Evolutionary conservation across 352 stramenopile genomes (phyloP).

Genomic region (Globisporangium takayamanum): DNA sequence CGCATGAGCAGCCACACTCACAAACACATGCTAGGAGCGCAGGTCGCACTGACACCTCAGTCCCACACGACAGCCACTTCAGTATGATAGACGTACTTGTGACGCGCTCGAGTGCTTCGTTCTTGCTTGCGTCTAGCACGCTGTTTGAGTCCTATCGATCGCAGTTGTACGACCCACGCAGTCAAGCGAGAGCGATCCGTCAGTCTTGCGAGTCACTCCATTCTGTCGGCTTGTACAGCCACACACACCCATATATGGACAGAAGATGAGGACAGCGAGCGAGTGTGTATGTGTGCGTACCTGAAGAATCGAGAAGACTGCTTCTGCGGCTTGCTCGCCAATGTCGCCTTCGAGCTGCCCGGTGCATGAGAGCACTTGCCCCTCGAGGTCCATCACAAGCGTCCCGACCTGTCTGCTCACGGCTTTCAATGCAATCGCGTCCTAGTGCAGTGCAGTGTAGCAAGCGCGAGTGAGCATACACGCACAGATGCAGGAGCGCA

Average conservation of each 20-base stretch:
- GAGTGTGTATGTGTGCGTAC: slow-evolving; percentile 9
- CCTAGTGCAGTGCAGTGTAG: slow-evolving; percentile 17
- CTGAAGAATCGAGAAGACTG: slow-evolving; percentile 62
- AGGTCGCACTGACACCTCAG: neutral
- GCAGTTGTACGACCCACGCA: neutral
- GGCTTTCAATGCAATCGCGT: slow-evolving; percentile 38
- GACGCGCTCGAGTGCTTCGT: slow-evolving; percentile 58
- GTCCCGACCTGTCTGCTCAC: slow-evolving; percentile 55
- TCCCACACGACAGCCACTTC: neutral
- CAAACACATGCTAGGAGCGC: neutral
- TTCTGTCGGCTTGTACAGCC: neutral
- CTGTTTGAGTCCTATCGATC: slow-evolving; percentile 38
- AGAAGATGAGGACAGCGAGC: neutral
- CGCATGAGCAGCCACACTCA: neutral
- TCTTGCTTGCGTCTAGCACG: slow-evolving; percentile 43
- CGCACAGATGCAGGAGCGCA: neutral
- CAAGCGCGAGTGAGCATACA: neutral
- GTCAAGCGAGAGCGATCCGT: neutral
- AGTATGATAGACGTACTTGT: slow-evolving; percentile 29
- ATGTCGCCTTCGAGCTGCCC: slow-evolving; percentile 45
- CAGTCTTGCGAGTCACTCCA: neutral
- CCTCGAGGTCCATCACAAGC: slow-evolving; percentile 50
- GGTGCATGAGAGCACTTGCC: slow-evolving; percentile 55
- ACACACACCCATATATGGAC: neutral
- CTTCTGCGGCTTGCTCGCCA: slow-evolving; percentile 47